Base-by-base conservation (phyloP, 2,329 filamentous ascomycete genomes). In the Botrytis hyacinthi region DNA sequence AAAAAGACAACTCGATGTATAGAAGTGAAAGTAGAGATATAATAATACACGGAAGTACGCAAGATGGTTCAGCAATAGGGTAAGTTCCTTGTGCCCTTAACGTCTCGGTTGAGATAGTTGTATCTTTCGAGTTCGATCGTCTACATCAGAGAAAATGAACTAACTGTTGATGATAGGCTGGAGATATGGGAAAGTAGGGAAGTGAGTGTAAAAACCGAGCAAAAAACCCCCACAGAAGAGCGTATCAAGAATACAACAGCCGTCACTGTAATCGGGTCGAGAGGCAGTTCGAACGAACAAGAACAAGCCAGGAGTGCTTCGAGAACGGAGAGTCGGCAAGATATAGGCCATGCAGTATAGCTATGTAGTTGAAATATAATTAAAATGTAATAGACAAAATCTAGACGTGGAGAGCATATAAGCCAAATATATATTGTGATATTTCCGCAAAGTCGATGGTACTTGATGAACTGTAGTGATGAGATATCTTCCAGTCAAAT, bases 131-230 rank as follows among this genome's bases (percentile, higher is more conserved):
- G n/a, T 16, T n/a, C 14, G 10, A 20, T 42, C n/a, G 26, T 10
- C n/a, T 2, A 54, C 9, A 20, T 63, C n/a, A 4, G 18, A 18
- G 69, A 71, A 32, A n/a, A 65, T 7, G 29, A 54, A 48, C 70
- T 65, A 44, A 71, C 59, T 48, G 26, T 40, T 26, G 14, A 32
- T 40, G 46, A 65, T 35, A 71, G 70, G 35, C 12, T 71, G 4
- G 70, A 71, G n/a, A 71, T 71, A 40, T 65, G 70, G 59, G 70
- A 71, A 51, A 71, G 42, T 32, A 65, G 70, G 32, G 70, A 71
- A 65, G 70, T 71, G 32, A 29, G 44, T 65, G 60, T 71, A 26
- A 54, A 32, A 5, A 51, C 40, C 32, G 59, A 65, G 59, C 35
- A 32, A 29, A 26, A 40, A 29, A 29, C n/a, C 10, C 26, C 35